Conservation (phyloP, 164 flowering plant genomes). For the Liquidambar formosana region DNA sequence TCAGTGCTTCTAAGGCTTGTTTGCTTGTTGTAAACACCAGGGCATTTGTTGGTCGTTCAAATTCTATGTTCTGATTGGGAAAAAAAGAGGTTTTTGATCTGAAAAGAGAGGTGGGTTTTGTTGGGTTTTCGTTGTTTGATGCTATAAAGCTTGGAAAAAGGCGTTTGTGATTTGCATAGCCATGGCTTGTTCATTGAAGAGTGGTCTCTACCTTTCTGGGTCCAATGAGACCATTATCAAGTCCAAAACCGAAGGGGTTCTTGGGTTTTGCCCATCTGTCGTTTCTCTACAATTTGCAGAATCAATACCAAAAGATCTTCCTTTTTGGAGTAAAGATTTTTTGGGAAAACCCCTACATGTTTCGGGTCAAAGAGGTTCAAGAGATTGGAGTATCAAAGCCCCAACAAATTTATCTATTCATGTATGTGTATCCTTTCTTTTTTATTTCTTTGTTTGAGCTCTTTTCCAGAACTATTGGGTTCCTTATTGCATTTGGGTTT, state of each 20-base stretch:
- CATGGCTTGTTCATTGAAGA: constrained; percentile 48
- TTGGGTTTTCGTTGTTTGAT: constrained; percentile 9
- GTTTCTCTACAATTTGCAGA: constrained; percentile 20
- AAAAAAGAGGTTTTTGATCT: constrained; percentile 4
- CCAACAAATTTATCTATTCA: constrained; percentile 29
- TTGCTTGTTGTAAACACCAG: background rate
- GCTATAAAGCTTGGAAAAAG: constrained; percentile 1
- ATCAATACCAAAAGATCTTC: constrained; percentile 15
- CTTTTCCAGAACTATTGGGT: background rate
- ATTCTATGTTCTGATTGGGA: background rate
- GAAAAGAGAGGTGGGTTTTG: constrained; percentile 16
- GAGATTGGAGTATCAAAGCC: constrained; percentile 20
- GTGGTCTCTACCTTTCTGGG: constrained; percentile 33
- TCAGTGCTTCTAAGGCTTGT: background rate
- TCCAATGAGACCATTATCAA: constrained; percentile 15
- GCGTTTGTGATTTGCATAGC: constrained; percentile 1
- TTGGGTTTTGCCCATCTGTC: constrained; percentile 20
- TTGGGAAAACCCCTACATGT: constrained; percentile 33
- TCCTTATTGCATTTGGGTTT: background rate
- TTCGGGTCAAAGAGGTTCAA: constrained; percentile 31
- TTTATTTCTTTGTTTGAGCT: background rate
- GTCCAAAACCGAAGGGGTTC: constrained; percentile 19
- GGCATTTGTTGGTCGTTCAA: background rate
- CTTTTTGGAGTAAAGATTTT: constrained; percentile 22
- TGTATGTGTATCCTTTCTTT: constrained; percentile 27